Conservation (phyloP, 352 stramenopile genomes). For the Globisporangium carolinianum region DNA sequence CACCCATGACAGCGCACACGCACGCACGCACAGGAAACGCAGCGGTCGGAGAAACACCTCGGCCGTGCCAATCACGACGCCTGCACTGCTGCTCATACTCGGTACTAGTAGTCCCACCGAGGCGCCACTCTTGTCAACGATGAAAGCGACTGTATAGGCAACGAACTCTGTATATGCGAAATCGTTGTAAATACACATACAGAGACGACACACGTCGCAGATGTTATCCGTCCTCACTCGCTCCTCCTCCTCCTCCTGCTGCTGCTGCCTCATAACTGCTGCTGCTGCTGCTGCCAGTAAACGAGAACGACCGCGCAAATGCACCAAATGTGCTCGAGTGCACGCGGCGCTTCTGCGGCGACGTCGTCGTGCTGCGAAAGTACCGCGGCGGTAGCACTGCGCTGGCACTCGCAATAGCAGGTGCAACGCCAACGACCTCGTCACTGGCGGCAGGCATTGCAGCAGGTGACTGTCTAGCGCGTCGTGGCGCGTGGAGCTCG, state of each 20-base stretch:
- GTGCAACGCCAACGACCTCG: no score
- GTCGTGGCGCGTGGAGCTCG: no score
- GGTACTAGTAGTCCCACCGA: no score
- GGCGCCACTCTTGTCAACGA: no score
- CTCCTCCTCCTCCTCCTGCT: no score
- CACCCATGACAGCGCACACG: background rate
- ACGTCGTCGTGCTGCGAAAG: constrained; percentile 35
- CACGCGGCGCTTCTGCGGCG: constrained; percentile 62
- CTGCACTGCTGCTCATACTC: constrained; percentile 1
- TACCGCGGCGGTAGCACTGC: constrained; percentile 55
- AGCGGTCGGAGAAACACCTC: constrained; percentile 45
- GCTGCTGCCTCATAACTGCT: background rate
- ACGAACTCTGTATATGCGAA: no score
- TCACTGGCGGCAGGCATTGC: no score
- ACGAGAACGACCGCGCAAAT: constrained; percentile 73
- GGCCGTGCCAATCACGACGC: constrained; percentile 24
- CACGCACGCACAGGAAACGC: constrained; percentile 33
- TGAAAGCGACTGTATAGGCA: no score
- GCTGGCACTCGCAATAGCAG: no score
- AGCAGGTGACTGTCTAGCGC: no score
- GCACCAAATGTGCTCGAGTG: constrained; percentile 76
- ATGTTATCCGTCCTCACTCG: no score
- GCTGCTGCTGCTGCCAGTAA: constrained; percentile 19
- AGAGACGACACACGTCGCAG: no score
- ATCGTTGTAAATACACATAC: background rate